Evolutionary conservation across 2,329 filamentous ascomycete genomes (phyloP), one percentile per base, ranked within the genome.

Genomic region (Fusarium sp.): DNA sequence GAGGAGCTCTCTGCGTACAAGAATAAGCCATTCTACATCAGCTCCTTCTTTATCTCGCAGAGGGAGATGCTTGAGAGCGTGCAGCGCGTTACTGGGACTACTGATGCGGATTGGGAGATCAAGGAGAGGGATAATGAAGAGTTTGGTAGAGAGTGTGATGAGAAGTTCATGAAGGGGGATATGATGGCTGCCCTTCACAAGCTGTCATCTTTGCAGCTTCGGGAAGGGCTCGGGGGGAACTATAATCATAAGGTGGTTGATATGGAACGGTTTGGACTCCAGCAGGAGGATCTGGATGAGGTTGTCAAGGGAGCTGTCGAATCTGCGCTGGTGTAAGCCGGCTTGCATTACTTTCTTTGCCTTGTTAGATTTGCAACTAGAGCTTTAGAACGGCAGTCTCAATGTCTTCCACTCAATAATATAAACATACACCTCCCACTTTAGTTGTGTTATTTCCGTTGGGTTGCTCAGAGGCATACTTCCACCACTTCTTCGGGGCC

Each of bases 31-130:
- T 73, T 89, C 9, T 85, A 83, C 67, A 65, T 88, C 16, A 81
- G 79, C 25, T 87, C 84, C 51, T 91, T 90, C 79, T 74, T 78
- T 11, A 67, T 90, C 65, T 86, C 78, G 62, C 89, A 91, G 76
- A 81, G 81, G 20, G 89, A 91, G 16, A 90, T 91, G 81, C 83
- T 91, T 61, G 84, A 85, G 33, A 83, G 83, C n/a, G 78, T 89
- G 16, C 83, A 88, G 70, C 84, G 86, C 1, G 87, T 87, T 10
- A 85, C 86, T 0, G 83, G 83, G 0, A 86, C 84, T 0, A 84
- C 78, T 2, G 84, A 88, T 49, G 77, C 75, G 0, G 88, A 91
- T 73, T 80, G 79, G 70, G 34, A 62, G 20, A 64, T 73, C 29
- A 58, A 58, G 51, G 27, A 27, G 10, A 51, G 50, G 25, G 55